Base-by-base conservation (phyloP, 2,329 filamentous ascomycete genomes). In the Sporothrix globosa region DNA sequence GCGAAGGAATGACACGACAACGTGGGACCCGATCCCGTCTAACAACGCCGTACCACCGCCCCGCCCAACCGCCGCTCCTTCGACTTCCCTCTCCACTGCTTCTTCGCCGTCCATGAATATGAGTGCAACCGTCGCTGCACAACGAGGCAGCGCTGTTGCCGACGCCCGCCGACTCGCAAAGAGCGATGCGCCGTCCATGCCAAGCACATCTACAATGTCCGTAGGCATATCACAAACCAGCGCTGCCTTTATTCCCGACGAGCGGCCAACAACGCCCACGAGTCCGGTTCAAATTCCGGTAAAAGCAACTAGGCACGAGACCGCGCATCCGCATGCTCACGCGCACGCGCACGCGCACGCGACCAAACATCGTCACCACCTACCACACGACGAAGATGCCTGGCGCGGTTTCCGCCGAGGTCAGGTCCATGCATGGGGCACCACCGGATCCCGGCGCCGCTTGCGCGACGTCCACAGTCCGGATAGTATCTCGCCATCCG, bases 201-300 rank as follows among this genome's bases (percentile, higher is more conserved):
- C 69, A 2, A 19, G 21, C 19, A 19, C 60, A 14, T 39, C 78
- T 17, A 77, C 78, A 71, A 56, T 53, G 30, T 61, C 58, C 46
- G 27, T 19, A 10, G 58, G 58, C n/a, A 27, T 21, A 1, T 63
- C 58, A 27, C 58, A 46, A 63, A n/a, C 21, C n/a, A 41, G 34
- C 21, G 4, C 50, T 19, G 34, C 24, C 1, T 30, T 68, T 60
- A 24, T 44, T 30, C 14, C 76, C 21, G 68, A 65, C 14, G 53
- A 76, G 44, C 79, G 79, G 69, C 79, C 81, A 58, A 78, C 76
- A 53, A 79, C 78, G 24, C 79, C 84, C 27, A 83, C 85, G 24
- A 84, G 82, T 72, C 86, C 86, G 0, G 85, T 88, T 21, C 83
- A 87, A 76, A 88, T 88, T 61, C 86, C 86, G 52, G 78, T 78